These are phyloP conservation scores for Vararia minispora DNA, from an alignment of 768 basidiomycete species.

Conservation along the genomic window DNA sequence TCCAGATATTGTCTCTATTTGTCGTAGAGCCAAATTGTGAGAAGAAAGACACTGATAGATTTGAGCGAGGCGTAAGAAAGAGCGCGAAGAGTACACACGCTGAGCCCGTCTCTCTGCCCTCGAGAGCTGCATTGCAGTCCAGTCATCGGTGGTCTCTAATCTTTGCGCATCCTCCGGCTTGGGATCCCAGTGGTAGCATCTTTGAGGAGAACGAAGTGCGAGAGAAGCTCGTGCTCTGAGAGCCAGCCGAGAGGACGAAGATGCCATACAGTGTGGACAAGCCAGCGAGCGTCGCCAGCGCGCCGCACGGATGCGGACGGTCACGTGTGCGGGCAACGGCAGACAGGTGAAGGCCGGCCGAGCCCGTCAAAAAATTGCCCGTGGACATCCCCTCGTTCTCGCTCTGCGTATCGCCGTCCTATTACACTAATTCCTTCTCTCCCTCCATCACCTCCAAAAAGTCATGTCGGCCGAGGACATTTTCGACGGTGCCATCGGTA, in stretches of 20 bases:
- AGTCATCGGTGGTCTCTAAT: slow-evolving; percentile 45
- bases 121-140: slow-evolving; percentile 49
- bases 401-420: no score
- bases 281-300: no score
- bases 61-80: slow-evolving; percentile 12
- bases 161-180: no score
- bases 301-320: no score
- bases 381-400: no score
- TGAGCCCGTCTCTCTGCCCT: slow-evolving; percentile 45
- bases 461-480: slow-evolving; percentile 60
- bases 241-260: no score
- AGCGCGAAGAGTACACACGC: slow-evolving; percentile 26
- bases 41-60: slow-evolving; percentile 34
- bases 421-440: slow-evolving; percentile 21
- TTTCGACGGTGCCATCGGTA: slow-evolving; percentile 95
- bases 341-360: no score
- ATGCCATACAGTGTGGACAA: no score
- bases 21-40: slow-evolving; percentile 70
- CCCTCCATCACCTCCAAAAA: slow-evolving; percentile 33
- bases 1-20: slow-evolving; percentile 53
- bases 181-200: not conserved
- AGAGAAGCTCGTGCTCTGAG: no score
- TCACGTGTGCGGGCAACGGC: no score
- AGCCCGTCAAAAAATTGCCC: no score
- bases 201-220: slow-evolving; percentile 2